Evolutionary conservation across 306 rosid species (phyloP).

Genomic region (Phaseolus lunatus): DNA sequence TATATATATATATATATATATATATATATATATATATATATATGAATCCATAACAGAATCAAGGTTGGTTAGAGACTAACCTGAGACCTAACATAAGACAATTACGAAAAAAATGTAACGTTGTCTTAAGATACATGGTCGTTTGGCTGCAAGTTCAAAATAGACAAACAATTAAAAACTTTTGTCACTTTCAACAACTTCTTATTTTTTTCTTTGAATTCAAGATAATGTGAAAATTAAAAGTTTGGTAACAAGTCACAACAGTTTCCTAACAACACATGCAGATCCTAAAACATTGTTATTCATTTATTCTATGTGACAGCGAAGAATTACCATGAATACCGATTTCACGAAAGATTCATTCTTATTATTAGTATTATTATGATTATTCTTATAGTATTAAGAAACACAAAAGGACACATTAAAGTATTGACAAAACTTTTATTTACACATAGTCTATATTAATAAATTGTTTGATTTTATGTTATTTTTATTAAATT

Average conservation of each 20-base stretch:
- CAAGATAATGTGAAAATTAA: constrained; percentile 3
- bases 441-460: too few species aligned
- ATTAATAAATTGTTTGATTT: too few species aligned
- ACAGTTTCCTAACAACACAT: neutral
- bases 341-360: neutral
- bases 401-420: neutral
- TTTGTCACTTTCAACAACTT: constrained; percentile 32
- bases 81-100: constrained; percentile 30
- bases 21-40: too few species aligned
- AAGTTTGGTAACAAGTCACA: constrained; percentile 45
- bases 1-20: too few species aligned
- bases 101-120: neutral
- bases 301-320: neutral
- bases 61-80: constrained; percentile 49
- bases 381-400: neutral
- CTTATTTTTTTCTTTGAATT: constrained; percentile 20
- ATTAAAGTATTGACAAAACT: neutral
- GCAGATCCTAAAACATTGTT: neutral
- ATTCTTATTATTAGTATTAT: too few species aligned
- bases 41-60: too few species aligned
- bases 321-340: neutral
- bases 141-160: neutral
- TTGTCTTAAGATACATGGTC: neutral
- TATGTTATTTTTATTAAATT: too few species aligned
- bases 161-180: neutral